Conservation (phyloP, 2,329 filamentous ascomycete species). For the Arthroderma uncinatum region DNA sequence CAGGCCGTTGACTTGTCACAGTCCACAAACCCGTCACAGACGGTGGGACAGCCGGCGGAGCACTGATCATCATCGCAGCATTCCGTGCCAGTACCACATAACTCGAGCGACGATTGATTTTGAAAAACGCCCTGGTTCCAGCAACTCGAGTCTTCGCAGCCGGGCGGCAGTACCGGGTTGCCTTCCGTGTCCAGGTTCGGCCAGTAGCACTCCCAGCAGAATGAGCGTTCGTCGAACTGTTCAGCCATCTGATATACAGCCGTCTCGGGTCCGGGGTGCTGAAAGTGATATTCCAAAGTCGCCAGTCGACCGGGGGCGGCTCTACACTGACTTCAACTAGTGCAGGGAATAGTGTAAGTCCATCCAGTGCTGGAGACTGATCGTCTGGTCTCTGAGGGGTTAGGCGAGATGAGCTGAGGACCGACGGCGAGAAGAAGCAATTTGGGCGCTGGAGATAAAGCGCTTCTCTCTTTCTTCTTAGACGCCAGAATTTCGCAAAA, state of each 20-base stretch:
- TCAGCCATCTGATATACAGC: slow-evolving; percentile 8
- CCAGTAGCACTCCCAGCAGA: slow-evolving; percentile 35
- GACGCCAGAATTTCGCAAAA: neutral
- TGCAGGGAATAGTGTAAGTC: neutral
- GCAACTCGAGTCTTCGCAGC: slow-evolving; percentile 17
- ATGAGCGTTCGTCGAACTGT: slow-evolving; percentile 18
- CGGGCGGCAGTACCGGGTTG: slow-evolving; percentile 16
- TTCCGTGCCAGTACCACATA: slow-evolving; percentile 24
- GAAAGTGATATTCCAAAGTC: neutral
- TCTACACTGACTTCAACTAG: neutral
- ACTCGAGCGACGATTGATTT: slow-evolving; percentile 18
- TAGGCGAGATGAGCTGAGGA: no score
- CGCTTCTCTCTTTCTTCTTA: neutral
- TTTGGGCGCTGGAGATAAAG: neutral
- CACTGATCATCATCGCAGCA: slow-evolving; percentile 34
- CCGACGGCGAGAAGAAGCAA: neutral
- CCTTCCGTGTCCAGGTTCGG: slow-evolving; percentile 29
- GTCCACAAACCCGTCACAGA: slow-evolving; percentile 33
- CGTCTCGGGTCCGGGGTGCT: neutral
- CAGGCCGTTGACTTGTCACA: slow-evolving; percentile 31
- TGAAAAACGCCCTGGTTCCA: slow-evolving; percentile 25
- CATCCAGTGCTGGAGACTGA: neutral
- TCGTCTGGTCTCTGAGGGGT: neutral
- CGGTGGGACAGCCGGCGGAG: slow-evolving; percentile 29
- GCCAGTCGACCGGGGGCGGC: neutral